Conservation (phyloP, 768 basidiomycete genomes). For the Tulasnella sp. region DNA sequence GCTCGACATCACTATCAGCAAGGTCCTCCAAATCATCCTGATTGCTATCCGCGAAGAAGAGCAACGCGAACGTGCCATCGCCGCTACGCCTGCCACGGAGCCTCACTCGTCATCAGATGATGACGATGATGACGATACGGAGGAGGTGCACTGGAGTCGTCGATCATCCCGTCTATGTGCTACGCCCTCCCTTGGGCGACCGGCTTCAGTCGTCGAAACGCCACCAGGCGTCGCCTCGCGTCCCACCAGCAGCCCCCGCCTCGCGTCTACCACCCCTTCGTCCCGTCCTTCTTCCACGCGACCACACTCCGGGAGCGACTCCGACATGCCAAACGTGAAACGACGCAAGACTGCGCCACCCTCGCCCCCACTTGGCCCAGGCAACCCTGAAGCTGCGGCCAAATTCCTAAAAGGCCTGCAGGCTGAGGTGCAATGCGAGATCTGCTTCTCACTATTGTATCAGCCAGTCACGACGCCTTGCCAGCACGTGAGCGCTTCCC, state of each 20-base stretch:
- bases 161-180: not conserved
- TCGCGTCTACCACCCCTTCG: not conserved
- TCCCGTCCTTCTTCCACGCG: not conserved
- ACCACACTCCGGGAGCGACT: not conserved
- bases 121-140: constrained; percentile 39
- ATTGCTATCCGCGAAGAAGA: constrained; percentile 32
- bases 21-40: constrained; percentile 49
- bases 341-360: not conserved
- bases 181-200: not conserved
- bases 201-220: not conserved
- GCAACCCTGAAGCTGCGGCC: constrained; percentile 20
- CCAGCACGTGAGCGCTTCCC: constrained; percentile 68
- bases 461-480: constrained; percentile 91
- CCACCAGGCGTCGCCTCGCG: not conserved
- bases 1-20: constrained; percentile 58
- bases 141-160: constrained; percentile 23
- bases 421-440: constrained; percentile 79
- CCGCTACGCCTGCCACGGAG: constrained; percentile 33
- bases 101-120: constrained; percentile 35
- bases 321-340: constrained; percentile 56
- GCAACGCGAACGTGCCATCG: constrained; percentile 24
- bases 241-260: constrained; percentile 7
- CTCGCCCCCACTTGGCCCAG: not conserved
- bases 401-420: constrained; percentile 44
- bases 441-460: constrained; percentile 79